Base-by-base conservation (phyloP, 2,329 filamentous ascomycete species). In the Colletotrichum theobromicola region DNA sequence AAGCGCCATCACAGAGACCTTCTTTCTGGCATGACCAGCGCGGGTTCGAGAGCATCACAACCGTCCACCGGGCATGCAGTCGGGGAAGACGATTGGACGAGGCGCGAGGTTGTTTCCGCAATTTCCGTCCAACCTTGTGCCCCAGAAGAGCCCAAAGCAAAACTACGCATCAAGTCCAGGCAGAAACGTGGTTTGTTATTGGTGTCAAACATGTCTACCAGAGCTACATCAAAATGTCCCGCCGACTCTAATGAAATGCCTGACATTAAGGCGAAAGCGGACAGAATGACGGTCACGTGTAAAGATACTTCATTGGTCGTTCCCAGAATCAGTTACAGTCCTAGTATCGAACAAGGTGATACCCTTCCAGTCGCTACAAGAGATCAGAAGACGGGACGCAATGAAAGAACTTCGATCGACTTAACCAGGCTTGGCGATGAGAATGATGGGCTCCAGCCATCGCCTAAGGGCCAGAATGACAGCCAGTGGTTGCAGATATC, bases 181-280 rank as follows among this genome's bases (percentile, higher is more conserved):
- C 85, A 86, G 73, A 87, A 85, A 73, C 84, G 88, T 67, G 88
- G 89, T 3, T 77, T 90, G 9, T 77, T 90, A 57, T 83, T 90
- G 80, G 67, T 88, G 5, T 82, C 85, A 2, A 85, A 88, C 67
- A 67, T 88, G 6, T 82, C 85, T 2, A 85, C 88, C 66, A 83
- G 79, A 67, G 76, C 78, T 15, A 24, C 10, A 7, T 12, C 68
- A 10, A 71, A 18, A 24, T 75, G 57, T 24, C 28, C 34, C 18
- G 5, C 16, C 42, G 46, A 37, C 18, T 24, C 15, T 32, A 8
- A 15, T 12, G n/a, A 62, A 16, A 60, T 30, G 28, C 32, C n/a
- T 8, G 26, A 26, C 7, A 18, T 32, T 4, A 7, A 18, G 4
- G n/a, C n/a, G n/a, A n/a, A 24, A 21, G 15, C 9, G 42, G 42